Percentiles rank a stretch among this genome's conserved stretches.
Conservation (phyloP, 768 basidiomycete genomes). For the Mrakia blollopis region DNA sequence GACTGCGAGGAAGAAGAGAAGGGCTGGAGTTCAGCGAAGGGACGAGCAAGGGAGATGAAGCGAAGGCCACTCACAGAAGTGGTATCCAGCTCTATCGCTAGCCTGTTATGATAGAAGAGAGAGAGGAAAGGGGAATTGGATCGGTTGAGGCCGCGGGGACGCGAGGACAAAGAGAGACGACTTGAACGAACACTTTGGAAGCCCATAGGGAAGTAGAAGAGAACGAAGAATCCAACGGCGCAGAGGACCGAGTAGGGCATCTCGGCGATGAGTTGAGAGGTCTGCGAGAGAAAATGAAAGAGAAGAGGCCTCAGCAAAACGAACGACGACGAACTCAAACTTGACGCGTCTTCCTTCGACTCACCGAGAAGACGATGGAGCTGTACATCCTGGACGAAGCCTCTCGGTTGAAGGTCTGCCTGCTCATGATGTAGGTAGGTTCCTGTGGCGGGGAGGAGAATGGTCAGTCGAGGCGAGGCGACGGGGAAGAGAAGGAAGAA, state of each 20-base stretch:
- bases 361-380: constrained; percentile 50
- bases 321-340: no score
- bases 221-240: constrained; percentile 68
- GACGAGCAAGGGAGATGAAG: no score
- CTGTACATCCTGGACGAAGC: constrained; percentile 80
- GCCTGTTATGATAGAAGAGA: background rate
- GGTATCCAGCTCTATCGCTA: constrained; percentile 52
- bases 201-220: constrained; percentile 53
- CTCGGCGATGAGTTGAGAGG: constrained; percentile 68
- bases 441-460: constrained; percentile 38
- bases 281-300: no score
- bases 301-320: no score
- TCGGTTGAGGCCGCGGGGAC: constrained; percentile 59
- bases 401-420: constrained; percentile 54
- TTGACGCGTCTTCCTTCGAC: no score
- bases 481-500: no score
- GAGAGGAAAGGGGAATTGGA: constrained; percentile 42
- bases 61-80: no score
- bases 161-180: constrained; percentile 56
- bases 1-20: background rate
- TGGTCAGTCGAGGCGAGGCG: no score
- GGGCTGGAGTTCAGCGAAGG: background rate
- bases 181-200: constrained; percentile 46
- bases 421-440: constrained; percentile 72
- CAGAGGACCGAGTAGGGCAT: constrained; percentile 70